Evolutionary conservation across 108 stramenopile species (phyloP).

Genomic region (Mediolabrus comicus): DNA sequence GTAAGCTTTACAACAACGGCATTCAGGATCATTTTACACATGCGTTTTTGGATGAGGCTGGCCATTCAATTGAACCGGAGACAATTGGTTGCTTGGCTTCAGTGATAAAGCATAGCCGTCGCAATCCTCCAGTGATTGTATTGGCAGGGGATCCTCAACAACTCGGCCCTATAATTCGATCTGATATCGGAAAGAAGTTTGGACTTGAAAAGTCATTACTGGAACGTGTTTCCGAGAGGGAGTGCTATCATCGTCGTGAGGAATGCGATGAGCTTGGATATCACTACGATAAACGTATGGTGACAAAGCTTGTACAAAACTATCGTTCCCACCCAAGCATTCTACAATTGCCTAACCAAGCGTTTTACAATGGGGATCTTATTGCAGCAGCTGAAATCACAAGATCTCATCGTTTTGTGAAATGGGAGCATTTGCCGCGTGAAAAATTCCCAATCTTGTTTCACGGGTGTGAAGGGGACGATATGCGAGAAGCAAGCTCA

Average conservation of each 20-base stretch:
- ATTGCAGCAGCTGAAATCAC: conserved; percentile 42
- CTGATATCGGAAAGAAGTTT: conserved; percentile 43
- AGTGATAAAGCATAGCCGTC: conserved; percentile 12
- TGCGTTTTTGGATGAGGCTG: conserved; percentile 65
- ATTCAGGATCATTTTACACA: conserved; percentile 54
- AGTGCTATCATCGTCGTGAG: conserved; percentile 12
- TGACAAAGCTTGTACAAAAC: conserved; percentile 61
- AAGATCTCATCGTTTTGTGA: conserved; percentile 32
- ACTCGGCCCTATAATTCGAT: conserved; percentile 65
- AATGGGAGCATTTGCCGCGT: conserved; percentile 66
- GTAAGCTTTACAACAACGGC: conserved; percentile 44
- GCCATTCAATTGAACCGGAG: conserved; percentile 70
- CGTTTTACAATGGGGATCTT: conserved; percentile 59
- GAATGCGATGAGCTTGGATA: conserved; percentile 9
- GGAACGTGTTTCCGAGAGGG: conserved; percentile 46
- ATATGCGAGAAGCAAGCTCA: conserved; percentile 64
- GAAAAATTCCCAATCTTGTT: conserved; percentile 62
- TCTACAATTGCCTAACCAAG: conserved; percentile 55
- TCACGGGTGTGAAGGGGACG: conserved; percentile 64
- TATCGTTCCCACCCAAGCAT: conserved; percentile 71
- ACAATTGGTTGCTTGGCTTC: conserved; percentile 30
- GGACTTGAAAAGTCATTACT: conserved; percentile 57
- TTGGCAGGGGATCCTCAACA: conserved; percentile 77
- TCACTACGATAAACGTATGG: conserved; percentile 39
- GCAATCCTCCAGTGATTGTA: conserved; percentile 9